Conservation (phyloP, 2,329 filamentous ascomycete genomes). For the Colletotrichum caudatum region DNA sequence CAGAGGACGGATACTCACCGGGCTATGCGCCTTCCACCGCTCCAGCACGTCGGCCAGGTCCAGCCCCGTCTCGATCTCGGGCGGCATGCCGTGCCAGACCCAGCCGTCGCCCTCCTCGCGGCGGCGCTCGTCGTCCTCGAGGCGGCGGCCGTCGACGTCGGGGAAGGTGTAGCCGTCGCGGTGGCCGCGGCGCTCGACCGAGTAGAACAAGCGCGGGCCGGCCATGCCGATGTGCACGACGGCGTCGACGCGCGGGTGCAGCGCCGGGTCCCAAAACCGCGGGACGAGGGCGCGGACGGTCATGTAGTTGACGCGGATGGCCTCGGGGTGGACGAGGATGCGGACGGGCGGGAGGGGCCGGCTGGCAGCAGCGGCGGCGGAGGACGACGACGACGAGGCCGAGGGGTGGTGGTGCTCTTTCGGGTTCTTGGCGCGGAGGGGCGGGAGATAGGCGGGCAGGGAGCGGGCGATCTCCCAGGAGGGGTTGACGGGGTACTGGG, state of each 20-base stretch:
- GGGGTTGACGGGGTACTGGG: slow-evolving; percentile 79
- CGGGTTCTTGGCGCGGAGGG: slow-evolving; percentile 58
- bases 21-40: slow-evolving; percentile 65
- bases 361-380: slow-evolving; percentile 46
- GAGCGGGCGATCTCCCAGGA: slow-evolving; percentile 81
- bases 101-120: slow-evolving; percentile 55
- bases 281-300: slow-evolving; percentile 74
- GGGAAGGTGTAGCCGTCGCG: slow-evolving; percentile 77
- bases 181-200: slow-evolving; percentile 77
- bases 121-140: slow-evolving; percentile 62
- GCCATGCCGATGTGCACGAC: slow-evolving; percentile 87
- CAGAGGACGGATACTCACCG: slow-evolving; percentile 54
- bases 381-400: slow-evolving; percentile 23
- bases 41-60: slow-evolving; percentile 67
- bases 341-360: slow-evolving; percentile 63
- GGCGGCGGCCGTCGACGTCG: slow-evolving; percentile 75
- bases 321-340: slow-evolving; percentile 73
- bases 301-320: slow-evolving; percentile 79
- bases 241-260: slow-evolving; percentile 67
- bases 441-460: slow-evolving; percentile 74
- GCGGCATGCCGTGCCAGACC: slow-evolving; percentile 67
- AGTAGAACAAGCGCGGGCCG: slow-evolving; percentile 71
- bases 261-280: slow-evolving; percentile 65
- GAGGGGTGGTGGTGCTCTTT: slow-evolving; percentile 46
- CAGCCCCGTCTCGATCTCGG: slow-evolving; percentile 68